phyloP scores from a whole-genome alignment of 2,329 filamentous ascomycete species.

The Neonectria magnoliae region DNA sequence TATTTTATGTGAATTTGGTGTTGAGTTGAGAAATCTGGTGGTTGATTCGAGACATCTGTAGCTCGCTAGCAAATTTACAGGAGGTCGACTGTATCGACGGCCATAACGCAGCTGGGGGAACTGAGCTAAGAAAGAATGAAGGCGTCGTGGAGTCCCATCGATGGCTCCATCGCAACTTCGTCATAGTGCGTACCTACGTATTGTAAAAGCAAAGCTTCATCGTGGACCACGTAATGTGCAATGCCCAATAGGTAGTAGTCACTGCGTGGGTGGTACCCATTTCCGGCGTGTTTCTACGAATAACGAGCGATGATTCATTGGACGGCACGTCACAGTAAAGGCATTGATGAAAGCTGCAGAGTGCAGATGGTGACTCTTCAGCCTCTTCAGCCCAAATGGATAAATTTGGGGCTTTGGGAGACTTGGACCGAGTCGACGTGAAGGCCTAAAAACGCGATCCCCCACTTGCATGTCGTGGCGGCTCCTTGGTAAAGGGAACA shows the following conservation, averaged over 20 bases:
- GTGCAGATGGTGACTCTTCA: not conserved
- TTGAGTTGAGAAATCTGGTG: no score
- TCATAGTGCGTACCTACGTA: no score
- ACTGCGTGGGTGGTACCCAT: not conserved
- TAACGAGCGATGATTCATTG: not conserved
- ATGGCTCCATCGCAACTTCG: not conserved
- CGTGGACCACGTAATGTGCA: not conserved
- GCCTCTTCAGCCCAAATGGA: not conserved
- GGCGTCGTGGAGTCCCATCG: not conserved
- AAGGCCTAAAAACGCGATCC: not conserved
- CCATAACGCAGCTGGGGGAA: not conserved
- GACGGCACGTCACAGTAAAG: not conserved
- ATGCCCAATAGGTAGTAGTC: not conserved
- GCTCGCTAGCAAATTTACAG: no score
- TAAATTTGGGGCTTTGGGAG: not conserved
- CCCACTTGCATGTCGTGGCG: slow-evolving; percentile 24
- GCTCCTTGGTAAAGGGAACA: slow-evolving; percentile 1
- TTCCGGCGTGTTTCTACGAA: not conserved
- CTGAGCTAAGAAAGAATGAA: not conserved
- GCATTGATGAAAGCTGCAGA: slow-evolving; percentile 9
- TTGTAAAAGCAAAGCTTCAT: not conserved
- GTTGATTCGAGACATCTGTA: no score
- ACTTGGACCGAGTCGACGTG: not conserved
- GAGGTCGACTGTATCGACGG: no score
- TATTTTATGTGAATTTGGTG: no score